Base-by-base conservation (phyloP, 257 asterid species). In the Schizonepeta tenuifolia region DNA sequence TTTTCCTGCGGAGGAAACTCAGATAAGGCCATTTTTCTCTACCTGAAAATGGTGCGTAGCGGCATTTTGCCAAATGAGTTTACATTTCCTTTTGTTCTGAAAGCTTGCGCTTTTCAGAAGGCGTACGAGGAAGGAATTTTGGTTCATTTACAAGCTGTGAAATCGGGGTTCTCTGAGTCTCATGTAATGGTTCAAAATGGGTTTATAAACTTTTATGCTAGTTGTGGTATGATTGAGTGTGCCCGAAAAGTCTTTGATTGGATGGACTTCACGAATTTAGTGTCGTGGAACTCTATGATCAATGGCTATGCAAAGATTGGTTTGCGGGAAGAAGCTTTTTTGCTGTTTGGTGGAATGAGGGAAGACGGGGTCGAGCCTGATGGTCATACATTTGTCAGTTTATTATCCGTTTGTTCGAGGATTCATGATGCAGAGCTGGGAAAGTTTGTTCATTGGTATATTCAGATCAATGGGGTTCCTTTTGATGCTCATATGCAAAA, bases 201-300 rank as follows among this genome's bases (percentile, higher is more conserved):
- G 55, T 57, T 89, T 50, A 77, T 93, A 43, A 76, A 84, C 41
- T 81, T 91, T 26, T 89, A 86, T 55, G 70, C 62, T 8, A 86
- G 82, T 20, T 86, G 86, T 75, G 92, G 87, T 69, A 69, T 17
- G 61, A 73, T 85, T 53, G 84, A 49, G 15, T 77, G 76, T 70
- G 95, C 97, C 4, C 70, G 82, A n/a, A 67, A 78, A 70, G 69
- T 93, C 49, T 93, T 90, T 31, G 91, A 79, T 65, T 83, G 67
- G 24, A 83, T 85, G 66, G 76, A 78, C 67, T 74, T 51, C 5
- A 73, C 68, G 62, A 88, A 85, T 79, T 75, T 82, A 79, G 87
- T 91, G 33, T 85, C 93, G 36, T 88, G 96, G 88, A 93, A 89
- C 75, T 88, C 90, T 49, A 79, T 93, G 77, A 86, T 90, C n/a